Percentiles rank a stretch among this genome's conserved stretches.
Conservation (phyloP, 805 yeast genomes). For the Scheffersomyces coipomensis region DNA sequence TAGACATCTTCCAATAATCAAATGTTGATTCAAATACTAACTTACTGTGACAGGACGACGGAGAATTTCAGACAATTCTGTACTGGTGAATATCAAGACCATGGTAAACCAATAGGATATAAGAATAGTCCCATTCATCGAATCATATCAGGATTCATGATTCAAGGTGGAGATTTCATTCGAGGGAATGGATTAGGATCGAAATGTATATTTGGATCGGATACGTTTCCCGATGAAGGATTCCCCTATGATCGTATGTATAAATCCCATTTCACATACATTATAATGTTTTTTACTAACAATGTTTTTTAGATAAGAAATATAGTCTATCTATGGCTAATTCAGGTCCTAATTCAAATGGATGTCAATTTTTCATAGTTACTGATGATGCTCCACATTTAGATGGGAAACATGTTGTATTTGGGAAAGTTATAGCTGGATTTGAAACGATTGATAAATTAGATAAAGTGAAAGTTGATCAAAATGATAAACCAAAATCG, state of each 20-base stretch:
- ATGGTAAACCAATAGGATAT: constrained; percentile 53
- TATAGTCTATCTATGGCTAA: constrained; percentile 92
- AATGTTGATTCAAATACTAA: background rate
- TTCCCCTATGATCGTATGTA: background rate
- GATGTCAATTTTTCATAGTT: constrained; percentile 46
- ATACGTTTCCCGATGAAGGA: constrained; percentile 40
- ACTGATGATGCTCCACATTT: constrained; percentile 34
- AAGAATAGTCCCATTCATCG: constrained; percentile 57
- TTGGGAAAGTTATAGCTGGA: constrained; percentile 89
- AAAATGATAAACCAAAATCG: constrained; percentile 15
- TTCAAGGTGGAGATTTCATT: constrained; percentile 39
- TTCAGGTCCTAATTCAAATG: constrained; percentile 45
- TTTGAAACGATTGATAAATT: constrained; percentile 66
- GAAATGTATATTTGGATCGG: constrained; percentile 55
- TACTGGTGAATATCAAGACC: constrained; percentile 13
- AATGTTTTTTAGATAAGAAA: constrained; percentile 69
- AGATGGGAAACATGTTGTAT: constrained; percentile 93
- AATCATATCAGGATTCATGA: constrained; percentile 32
- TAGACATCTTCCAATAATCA: background rate
- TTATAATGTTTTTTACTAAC: constrained; percentile 5
- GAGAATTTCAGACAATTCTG: constrained; percentile 31
- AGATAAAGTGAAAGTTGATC: constrained; percentile 4
- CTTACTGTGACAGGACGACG: background rate
- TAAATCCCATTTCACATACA: background rate
- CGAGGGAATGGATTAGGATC: constrained; percentile 81